Conservation (phyloP, 2,329 filamentous ascomycete genomes). For the Aspergillus sp. region DNA sequence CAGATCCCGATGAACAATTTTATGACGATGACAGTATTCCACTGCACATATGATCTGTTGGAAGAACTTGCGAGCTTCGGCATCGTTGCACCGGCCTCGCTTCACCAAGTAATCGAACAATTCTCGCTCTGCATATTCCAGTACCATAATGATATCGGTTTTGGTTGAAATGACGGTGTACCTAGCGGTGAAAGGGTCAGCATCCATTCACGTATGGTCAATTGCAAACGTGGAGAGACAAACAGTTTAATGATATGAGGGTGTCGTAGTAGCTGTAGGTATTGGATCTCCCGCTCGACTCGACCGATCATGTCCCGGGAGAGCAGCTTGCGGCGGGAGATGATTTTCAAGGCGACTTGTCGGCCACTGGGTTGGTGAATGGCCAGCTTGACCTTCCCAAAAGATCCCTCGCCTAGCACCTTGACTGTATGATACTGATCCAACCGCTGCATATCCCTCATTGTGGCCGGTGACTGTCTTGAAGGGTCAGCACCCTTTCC, state of each 20-base stretch:
- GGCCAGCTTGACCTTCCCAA: conserved; percentile 97
- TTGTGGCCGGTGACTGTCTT: conserved; percentile 51
- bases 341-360: conserved; percentile 97
- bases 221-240: conserved; percentile 13
- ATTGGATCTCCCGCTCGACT: conserved; percentile 97
- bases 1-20: conserved; percentile 96
- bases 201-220: not conserved
- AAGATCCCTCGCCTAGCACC: conserved; percentile 94
- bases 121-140: conserved; percentile 95
- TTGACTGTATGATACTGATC: conserved; percentile 89
- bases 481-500: conserved; percentile 32
- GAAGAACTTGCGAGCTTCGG: conserved; percentile 95
- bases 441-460: conserved; percentile 75
- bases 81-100: conserved; percentile 87
- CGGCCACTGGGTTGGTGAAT: conserved; percentile 90
- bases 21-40: conserved; percentile 98
- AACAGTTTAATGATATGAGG: conserved; percentile 99
- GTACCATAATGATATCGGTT: conserved; percentile 96
- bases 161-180: conserved; percentile 96
- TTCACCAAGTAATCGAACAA: conserved; percentile 98
- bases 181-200: conserved; percentile 50
- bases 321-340: conserved; percentile 92
- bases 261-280: conserved; percentile 91
- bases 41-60: conserved; percentile 99
- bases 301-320: conserved; percentile 97